Evolutionary conservation across 2,329 filamentous ascomycete species (phyloP), one percentile per base, ranked within the genome.

Genomic region (Mycosphaerelloides madeirae): DNA sequence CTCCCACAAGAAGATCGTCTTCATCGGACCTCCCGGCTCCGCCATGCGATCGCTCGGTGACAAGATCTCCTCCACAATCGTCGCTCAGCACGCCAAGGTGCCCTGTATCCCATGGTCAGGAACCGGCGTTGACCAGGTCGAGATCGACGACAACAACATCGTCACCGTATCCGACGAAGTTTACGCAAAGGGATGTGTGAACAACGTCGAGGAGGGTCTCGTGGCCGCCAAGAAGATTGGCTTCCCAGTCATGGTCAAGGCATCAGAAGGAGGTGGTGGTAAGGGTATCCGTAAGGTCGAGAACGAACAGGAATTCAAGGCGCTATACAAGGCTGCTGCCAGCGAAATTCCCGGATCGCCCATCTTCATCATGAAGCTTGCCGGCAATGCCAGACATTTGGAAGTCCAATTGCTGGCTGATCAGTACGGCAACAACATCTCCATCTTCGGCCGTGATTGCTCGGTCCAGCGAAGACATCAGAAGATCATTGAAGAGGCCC

Each of bases 331-430:
- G 70, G 93, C 91, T 35, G 93, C 94, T 16, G 90, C 93, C 4
- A 95, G 85, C 68, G 94, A 98, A 70, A 97, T 98, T 57, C 94
- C 93, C 9, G 94, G 94, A 37, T 98, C 93, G 22, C 93, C 94
- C 57, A 98, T 98, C 71, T 98, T 98, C 79, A 95, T 98, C 74
- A 98, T 98, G 93, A 96, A 98, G 81, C 77, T 98, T 53, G 93
- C 93, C 38, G 93, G 91, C 58, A 95, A 95, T 65, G 93, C 93
- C 31, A 79, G 93, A 58, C 93, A 98, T 78, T 76, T 98, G 72
- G 93, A 98, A 71, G 94, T 98, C 46, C 93, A 98, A 73, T 76
- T 98, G 55, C 78, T 98, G 42, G 94, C 93, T 54, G 94, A 98
- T 75, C 89, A 98, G 77, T 98, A 98, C 68, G 93, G 94, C 65